These are phyloP conservation scores for Pichia sp. DNA, from an alignment of 1,139 yeast genomes.

Conservation along the genomic window DNA sequence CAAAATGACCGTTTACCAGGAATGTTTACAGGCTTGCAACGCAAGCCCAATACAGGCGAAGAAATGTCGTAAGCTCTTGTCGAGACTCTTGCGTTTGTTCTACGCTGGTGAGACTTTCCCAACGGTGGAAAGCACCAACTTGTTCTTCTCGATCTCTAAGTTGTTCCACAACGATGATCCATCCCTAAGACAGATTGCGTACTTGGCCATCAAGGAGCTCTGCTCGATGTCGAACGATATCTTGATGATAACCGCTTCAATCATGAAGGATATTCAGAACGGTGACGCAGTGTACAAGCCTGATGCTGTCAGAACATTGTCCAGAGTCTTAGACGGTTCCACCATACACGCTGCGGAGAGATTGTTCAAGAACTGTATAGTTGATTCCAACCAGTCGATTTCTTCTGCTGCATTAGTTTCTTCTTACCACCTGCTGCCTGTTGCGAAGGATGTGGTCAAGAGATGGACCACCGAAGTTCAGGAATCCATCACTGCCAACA, in stretches of 20 bases:
- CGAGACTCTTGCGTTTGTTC: constrained; percentile 65
- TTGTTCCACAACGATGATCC: constrained; percentile 91
- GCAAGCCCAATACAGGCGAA: constrained; percentile 86
- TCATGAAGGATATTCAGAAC: constrained; percentile 95
- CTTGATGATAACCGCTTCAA: constrained; percentile 94
- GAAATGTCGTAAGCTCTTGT: constrained; percentile 75
- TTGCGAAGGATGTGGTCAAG: constrained; percentile 86
- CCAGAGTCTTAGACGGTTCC: constrained; percentile 84
- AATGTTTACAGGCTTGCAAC: constrained; percentile 89
- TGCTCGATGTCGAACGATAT: constrained; percentile 83
- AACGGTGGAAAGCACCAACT: constrained; percentile 81
- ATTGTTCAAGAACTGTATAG: constrained; percentile 86
- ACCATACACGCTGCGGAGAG: constrained; percentile 95
- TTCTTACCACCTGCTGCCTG: constrained; percentile 83
- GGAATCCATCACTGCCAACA: constrained; percentile 73
- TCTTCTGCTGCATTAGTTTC: constrained; percentile 91
- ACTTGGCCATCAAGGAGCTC: constrained; percentile 88
- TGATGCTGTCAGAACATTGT: constrained; percentile 87
- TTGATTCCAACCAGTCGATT: constrained; percentile 82
- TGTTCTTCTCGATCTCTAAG: constrained; percentile 91
- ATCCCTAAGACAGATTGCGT: constrained; percentile 88
- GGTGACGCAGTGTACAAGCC: constrained; percentile 86
- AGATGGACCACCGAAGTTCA: constrained; percentile 92
- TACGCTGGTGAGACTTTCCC: constrained; percentile 88
- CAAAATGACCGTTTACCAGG: constrained; percentile 96